Conservation (phyloP, 495 filamentous ascomycete species). For the Aspergillus funiculosus region DNA sequence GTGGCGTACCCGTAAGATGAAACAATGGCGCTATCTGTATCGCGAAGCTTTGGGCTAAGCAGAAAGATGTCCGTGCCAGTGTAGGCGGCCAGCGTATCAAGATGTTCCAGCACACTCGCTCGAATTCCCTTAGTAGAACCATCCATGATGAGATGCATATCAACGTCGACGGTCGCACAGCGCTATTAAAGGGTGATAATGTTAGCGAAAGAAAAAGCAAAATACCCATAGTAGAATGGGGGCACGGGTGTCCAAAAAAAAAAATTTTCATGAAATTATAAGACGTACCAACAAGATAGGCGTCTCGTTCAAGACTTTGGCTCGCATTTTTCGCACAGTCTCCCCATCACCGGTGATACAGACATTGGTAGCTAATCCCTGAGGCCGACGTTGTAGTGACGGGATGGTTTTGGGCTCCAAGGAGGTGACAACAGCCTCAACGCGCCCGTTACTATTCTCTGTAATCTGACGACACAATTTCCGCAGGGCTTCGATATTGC, state of each 20-base stretch:
- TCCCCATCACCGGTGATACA: conserved; percentile 81
- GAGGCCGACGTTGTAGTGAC: conserved; percentile 58
- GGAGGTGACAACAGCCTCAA: conserved; percentile 77
- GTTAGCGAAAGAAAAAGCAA: conserved; percentile 23
- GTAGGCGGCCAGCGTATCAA: conserved; percentile 74
- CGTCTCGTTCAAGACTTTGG: conserved; percentile 76
- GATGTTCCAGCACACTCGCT: conserved; percentile 68
- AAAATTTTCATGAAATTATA: conserved; percentile 16
- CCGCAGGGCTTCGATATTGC: conserved; percentile 72
- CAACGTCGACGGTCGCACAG: conserved; percentile 87
- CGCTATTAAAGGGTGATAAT: conserved; percentile 48
- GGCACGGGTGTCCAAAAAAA: too few relatives aligned
- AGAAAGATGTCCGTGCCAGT: conserved; percentile 96
- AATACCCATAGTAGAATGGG: conserved; percentile 13
- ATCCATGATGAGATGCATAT: conserved; percentile 80
- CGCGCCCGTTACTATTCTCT: conserved; percentile 57
- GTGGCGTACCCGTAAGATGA: conserved; percentile 61
- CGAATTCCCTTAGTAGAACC: conserved; percentile 56
- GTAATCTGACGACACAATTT: conserved; percentile 73
- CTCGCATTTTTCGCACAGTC: conserved; percentile 75
- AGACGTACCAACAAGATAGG: conserved; percentile 77
- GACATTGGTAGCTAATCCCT: conserved; percentile 81
- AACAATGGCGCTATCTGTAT: conserved; percentile 46
- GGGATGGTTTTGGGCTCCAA: conserved; percentile 73
- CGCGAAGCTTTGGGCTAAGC: conserved; percentile 66